Conservation (phyloP, 129 eudicot genomes). For the Heracleum sosnowskyi region DNA sequence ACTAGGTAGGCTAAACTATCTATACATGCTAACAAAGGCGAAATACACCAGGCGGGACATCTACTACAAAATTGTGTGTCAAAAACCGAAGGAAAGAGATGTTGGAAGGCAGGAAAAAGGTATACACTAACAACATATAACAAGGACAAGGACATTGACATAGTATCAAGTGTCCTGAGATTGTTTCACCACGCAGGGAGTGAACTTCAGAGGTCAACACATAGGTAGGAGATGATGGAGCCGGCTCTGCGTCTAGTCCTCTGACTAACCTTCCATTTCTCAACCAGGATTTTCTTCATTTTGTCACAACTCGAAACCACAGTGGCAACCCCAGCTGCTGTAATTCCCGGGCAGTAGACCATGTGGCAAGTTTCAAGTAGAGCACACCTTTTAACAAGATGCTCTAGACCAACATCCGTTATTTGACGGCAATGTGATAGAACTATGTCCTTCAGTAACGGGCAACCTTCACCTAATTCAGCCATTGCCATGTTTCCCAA, state of each 20-base stretch:
- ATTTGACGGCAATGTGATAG: conserved; percentile 82
- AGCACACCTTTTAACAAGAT: conserved; percentile 47
- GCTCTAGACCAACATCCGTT: conserved; percentile 64
- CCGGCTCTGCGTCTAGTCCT: conserved; percentile 86
- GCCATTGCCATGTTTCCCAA: conserved; percentile 64
- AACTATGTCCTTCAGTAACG: conserved; percentile 61
- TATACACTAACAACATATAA: background rate
- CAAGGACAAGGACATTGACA: background rate
- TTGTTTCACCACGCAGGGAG: background rate
- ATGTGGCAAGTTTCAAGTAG: conserved; percentile 74
- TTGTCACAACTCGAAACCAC: conserved; percentile 60
- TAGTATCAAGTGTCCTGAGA: background rate
- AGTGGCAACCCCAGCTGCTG: conserved; percentile 76
- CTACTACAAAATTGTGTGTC: background rate
- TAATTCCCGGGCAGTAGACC: conserved; percentile 80
- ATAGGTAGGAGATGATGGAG: conserved; percentile 70
- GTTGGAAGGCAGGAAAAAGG: background rate
- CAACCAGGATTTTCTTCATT: conserved; percentile 74
- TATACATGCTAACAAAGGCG: background rate
- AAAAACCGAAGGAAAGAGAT: background rate
- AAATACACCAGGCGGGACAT: background rate
- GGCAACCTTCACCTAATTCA: conserved; percentile 81
- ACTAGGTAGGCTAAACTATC: background rate
- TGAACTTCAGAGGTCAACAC: conserved; percentile 54
- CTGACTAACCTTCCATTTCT: conserved; percentile 71